These are phyloP conservation scores for Neoboletus subvelutipes DNA, from an alignment of 768 basidiomycete genomes.

Conservation along the genomic window DNA sequence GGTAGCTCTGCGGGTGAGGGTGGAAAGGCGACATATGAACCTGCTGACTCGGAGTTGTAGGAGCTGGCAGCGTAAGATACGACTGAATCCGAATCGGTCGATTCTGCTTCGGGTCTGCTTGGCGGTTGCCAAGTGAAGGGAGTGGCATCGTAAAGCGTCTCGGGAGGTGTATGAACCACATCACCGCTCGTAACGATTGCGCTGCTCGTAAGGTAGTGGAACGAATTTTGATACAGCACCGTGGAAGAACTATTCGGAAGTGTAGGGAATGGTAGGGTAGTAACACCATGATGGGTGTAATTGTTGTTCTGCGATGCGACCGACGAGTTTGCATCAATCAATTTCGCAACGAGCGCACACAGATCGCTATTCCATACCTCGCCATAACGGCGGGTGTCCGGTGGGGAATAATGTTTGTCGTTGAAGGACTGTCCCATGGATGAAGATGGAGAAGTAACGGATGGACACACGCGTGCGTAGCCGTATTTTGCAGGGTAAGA, in stretches of 20 bases:
- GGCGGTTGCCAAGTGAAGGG: not conserved
- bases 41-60: too few relatives aligned
- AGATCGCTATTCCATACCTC: not conserved
- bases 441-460: not conserved
- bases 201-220: not conserved
- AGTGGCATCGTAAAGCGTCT: not conserved
- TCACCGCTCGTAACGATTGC: not conserved
- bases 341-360: not conserved
- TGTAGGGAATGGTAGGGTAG: not conserved
- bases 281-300: not conserved
- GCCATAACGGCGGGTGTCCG: not conserved
- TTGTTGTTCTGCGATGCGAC: not conserved
- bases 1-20: not conserved
- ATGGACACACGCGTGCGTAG: not conserved
- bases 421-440: not conserved
- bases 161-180: too few relatives aligned
- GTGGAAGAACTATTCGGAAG: too few relatives aligned
- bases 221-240: not conserved
- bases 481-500: not conserved
- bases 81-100: not conserved
- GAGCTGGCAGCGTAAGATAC: not conserved
- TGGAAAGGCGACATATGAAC: not conserved
- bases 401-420: not conserved
- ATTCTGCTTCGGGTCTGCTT: not conserved
- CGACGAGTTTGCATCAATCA: not conserved